Evolutionary conservation across 768 basidiomycete genomes (phyloP).

Genomic region (Lanmaoa rubissima): DNA sequence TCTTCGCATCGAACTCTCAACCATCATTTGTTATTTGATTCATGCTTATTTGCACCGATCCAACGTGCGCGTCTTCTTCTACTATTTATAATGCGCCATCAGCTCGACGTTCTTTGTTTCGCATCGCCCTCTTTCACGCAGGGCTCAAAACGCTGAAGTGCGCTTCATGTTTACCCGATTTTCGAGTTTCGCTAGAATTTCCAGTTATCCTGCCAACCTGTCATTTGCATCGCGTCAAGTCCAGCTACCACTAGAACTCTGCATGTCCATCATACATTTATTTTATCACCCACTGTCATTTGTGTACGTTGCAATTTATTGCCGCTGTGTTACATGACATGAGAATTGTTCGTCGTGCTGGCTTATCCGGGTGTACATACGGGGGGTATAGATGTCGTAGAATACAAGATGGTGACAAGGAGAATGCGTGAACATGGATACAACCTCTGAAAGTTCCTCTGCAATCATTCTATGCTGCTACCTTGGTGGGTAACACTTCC

Average conservation of each 20-base stretch:
- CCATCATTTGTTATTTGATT: slow-evolving; percentile 30
- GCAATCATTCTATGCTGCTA: slow-evolving; percentile 5
- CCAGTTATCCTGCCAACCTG: slow-evolving; percentile 21
- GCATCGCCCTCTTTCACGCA: slow-evolving; percentile 14
- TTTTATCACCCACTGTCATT: slow-evolving; percentile 29
- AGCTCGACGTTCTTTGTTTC: slow-evolving; percentile 23
- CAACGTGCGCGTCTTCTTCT: slow-evolving; percentile 27
- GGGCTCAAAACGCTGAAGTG: slow-evolving; percentile 28
- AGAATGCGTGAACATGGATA: slow-evolving; percentile 13
- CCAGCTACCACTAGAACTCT: slow-evolving; percentile 11
- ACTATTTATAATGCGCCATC: slow-evolving; percentile 30
- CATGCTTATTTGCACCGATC: slow-evolving; percentile 36
- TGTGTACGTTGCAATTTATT: slow-evolving; percentile 31
- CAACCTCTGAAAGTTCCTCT: background rate
- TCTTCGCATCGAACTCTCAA: slow-evolving; percentile 35
- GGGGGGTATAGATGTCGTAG: slow-evolving; percentile 16
- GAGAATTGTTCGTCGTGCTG: background rate
- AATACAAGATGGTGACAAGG: slow-evolving; percentile 22
- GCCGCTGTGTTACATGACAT: slow-evolving; percentile 18
- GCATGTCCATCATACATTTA: slow-evolving; percentile 26
- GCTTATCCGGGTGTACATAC: slow-evolving; percentile 1
- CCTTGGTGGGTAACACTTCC: slow-evolving; percentile 32
- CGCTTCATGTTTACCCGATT: slow-evolving; percentile 28
- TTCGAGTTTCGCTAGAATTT: slow-evolving; percentile 26
- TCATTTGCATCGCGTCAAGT: slow-evolving; percentile 28